Evolutionary conservation across 2,329 filamentous ascomycete species (phyloP).

Genomic region (Mollisiaceae sp.): DNA sequence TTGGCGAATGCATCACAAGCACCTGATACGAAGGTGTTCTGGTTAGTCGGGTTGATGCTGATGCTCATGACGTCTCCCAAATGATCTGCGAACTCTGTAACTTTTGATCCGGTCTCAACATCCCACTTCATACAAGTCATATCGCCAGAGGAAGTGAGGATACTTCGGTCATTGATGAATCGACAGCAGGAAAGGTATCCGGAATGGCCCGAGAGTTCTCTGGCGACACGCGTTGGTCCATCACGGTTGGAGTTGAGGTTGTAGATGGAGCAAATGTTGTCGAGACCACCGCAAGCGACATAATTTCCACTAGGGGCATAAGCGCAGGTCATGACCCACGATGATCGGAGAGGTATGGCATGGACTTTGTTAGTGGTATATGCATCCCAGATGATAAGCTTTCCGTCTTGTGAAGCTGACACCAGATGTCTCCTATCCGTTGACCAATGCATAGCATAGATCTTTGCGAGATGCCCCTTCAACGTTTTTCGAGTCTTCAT

Average conservation of each 20-base stretch:
- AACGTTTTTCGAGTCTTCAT: slow-evolving; percentile 98
- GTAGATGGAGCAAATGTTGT: slow-evolving; percentile 99
- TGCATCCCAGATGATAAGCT: slow-evolving; percentile 99
- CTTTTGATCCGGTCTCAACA: slow-evolving; percentile 95
- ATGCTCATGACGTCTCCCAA: slow-evolving; percentile 99
- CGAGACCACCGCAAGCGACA: slow-evolving; percentile 95
- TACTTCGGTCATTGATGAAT: slow-evolving; percentile 98
- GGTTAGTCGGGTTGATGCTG: slow-evolving; percentile 98
- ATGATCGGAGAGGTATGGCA: slow-evolving; percentile 94
- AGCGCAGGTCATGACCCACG: slow-evolving; percentile 99
- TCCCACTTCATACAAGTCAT: slow-evolving; percentile 99
- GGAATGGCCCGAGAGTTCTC: slow-evolving; percentile 94
- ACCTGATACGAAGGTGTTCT: slow-evolving; percentile 99
- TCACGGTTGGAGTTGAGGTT: slow-evolving; percentile 94
- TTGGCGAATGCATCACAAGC: slow-evolving; percentile 99
- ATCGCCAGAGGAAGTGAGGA: slow-evolving; percentile 96
- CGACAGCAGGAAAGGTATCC: slow-evolving; percentile 98
- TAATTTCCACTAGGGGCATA: slow-evolving; percentile 98
- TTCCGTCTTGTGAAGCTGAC: slow-evolving; percentile 97
- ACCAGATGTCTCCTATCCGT: slow-evolving; percentile 97
- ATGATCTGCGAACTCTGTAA: slow-evolving; percentile 97
- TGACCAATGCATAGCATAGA: slow-evolving; percentile 99
- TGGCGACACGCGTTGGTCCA: slow-evolving; percentile 93
- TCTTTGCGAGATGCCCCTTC: slow-evolving; percentile 98
- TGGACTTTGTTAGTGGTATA: slow-evolving; percentile 99